A percentile compares a stretch with the other conserved stretches of the same genome.
These are phyloP conservation scores for Didymella pomorum DNA, from an alignment of 2,329 filamentous ascomycete genomes.

Conservation along the genomic window DNA sequence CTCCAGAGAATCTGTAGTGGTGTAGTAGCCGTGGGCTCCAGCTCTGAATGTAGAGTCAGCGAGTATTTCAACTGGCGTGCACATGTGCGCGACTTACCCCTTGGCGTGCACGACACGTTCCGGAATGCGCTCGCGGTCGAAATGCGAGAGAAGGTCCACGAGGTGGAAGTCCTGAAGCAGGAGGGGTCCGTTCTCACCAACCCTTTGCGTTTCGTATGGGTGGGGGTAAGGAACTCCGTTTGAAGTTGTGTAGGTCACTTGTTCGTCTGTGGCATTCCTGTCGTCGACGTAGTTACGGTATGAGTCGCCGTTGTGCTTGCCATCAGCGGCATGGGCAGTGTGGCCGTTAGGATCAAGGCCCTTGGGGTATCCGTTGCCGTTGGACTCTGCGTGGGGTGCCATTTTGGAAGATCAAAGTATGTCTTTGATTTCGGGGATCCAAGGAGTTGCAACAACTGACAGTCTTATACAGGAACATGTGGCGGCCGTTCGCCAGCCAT, in stretches of 20 bases:
- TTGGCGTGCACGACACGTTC: constrained; percentile 55
- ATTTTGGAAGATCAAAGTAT: constrained; percentile 8
- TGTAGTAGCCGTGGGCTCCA: constrained; percentile 59
- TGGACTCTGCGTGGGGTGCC: constrained; percentile 13
- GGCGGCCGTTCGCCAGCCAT: constrained; percentile 7
- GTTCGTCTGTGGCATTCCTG: constrained; percentile 53
- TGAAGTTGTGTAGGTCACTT: constrained; percentile 63
- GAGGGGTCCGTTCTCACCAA: constrained; percentile 65
- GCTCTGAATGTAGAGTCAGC: constrained; percentile 32
- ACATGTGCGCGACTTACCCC: not conserved
- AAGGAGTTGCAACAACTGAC: not conserved
- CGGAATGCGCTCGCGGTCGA: constrained; percentile 60
- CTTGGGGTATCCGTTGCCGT: constrained; percentile 24
- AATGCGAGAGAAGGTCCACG: constrained; percentile 59
- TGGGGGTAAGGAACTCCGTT: constrained; percentile 66
- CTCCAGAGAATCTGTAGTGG: constrained; percentile 56
- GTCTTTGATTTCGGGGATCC: not conserved
- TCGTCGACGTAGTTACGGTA: constrained; percentile 57
- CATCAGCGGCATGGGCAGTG: constrained; percentile 27
- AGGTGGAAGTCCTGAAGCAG: constrained; percentile 63
- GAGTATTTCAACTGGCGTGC: not conserved
- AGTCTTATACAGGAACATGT: constrained; percentile 9
- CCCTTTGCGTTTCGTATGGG: constrained; percentile 65
- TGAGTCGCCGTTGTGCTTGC: constrained; percentile 47
- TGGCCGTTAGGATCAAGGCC: constrained; percentile 21